Evolutionary conservation across 2,329 filamentous ascomycete species (phyloP).

Genomic region (Fusarium globosum): DNA sequence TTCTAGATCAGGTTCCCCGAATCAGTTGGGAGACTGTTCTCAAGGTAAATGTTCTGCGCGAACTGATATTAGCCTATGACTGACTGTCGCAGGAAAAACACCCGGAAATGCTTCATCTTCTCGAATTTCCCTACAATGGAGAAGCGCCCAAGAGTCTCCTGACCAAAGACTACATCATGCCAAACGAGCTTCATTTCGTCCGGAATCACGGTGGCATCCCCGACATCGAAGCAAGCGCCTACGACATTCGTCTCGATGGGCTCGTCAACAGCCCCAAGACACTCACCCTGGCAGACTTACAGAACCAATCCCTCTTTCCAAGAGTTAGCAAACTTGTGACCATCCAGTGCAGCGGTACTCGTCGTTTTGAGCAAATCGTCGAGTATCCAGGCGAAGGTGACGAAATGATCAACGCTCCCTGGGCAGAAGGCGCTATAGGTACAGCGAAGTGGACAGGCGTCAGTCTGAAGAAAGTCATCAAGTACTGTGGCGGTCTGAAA

Average conservation of each 20-base stretch:
- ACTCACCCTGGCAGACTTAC: constrained; percentile 68
- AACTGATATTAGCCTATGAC: no score
- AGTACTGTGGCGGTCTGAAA: constrained; percentile 71
- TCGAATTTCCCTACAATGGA: constrained; percentile 73
- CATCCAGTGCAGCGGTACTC: constrained; percentile 75
- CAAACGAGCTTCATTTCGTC: constrained; percentile 70
- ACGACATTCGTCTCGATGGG: constrained; percentile 66
- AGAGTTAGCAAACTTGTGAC: constrained; percentile 68
- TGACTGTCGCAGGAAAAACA: constrained; percentile 59
- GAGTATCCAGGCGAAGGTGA: constrained; percentile 75
- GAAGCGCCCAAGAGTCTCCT: constrained; percentile 70
- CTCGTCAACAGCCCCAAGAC: constrained; percentile 67
- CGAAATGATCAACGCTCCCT: constrained; percentile 65
- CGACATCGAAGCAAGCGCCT: constrained; percentile 67
- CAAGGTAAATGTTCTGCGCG: constrained; percentile 29
- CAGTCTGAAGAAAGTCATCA: constrained; percentile 75
- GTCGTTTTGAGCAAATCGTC: constrained; percentile 74
- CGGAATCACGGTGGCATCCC: constrained; percentile 79
- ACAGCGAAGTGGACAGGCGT: constrained; percentile 73
- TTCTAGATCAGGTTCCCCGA: constrained; percentile 60
- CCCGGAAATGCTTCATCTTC: constrained; percentile 68
- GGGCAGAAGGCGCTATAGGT: constrained; percentile 75
- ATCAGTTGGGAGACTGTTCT: constrained; percentile 68
- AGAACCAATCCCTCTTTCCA: constrained; percentile 69
- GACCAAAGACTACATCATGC: constrained; percentile 66